Conservation (phyloP, 768 basidiomycete species). For the Dictyophora rubrovolvata region DNA sequence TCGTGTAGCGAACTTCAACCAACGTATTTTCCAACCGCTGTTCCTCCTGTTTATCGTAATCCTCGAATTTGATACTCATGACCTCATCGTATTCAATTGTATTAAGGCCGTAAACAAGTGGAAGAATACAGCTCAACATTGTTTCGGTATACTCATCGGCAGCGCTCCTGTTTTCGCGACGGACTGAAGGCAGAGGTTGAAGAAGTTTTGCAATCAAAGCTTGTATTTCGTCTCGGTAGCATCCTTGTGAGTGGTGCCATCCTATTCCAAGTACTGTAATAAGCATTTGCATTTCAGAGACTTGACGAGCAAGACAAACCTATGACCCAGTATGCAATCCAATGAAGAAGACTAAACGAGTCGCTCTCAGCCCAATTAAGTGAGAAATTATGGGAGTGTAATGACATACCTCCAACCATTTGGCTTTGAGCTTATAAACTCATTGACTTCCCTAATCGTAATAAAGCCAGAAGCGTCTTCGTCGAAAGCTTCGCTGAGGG, state of each 20-base stretch:
- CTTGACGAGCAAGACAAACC: conserved; percentile 3
- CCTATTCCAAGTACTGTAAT: neutral
- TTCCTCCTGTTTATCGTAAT: conserved; percentile 19
- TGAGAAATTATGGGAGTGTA: neutral
- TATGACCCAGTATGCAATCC: conserved; percentile 25
- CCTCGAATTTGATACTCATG: neutral
- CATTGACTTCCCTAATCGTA: conserved; percentile 24
- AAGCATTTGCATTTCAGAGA: too few species aligned
- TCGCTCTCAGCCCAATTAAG: too few species aligned
- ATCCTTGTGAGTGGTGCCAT: neutral
- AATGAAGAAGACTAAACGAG: conserved; percentile 19
- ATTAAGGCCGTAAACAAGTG: neutral
- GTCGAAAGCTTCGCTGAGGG: conserved; percentile 24
- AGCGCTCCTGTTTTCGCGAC: neutral
- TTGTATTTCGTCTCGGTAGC: neutral
- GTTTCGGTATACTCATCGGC: neutral
- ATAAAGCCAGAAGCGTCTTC: conserved; percentile 25
- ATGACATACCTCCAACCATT: conserved; percentile 20
- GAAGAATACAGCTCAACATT: neutral
- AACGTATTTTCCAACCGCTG: conserved; percentile 16
- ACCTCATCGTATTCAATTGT: neutral
- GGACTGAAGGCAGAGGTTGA: neutral
- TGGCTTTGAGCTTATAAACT: conserved; percentile 19
- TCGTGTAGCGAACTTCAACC: conserved; percentile 17
- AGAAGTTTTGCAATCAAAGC: neutral